Conservation (phyloP, 2,329 filamentous ascomycete species). For the Tolypocladium endophyticum region DNA sequence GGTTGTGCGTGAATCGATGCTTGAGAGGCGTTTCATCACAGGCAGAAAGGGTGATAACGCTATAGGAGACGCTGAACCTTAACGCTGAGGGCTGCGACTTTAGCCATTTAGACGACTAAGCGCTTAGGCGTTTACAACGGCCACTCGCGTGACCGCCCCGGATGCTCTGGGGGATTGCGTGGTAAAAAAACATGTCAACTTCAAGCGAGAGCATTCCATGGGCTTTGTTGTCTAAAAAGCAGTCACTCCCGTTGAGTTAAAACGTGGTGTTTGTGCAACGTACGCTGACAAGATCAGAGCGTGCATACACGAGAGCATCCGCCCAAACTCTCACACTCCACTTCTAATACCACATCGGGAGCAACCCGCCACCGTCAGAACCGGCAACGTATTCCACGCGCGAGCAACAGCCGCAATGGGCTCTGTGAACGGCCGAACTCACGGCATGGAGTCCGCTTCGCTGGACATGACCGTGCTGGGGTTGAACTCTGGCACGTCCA, state of each 20-base stretch:
- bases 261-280: no score
- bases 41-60: not conserved
- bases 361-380: not conserved
- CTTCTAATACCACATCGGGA: not conserved
- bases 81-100: not conserved
- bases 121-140: not conserved
- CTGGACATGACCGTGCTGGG: slow-evolving; percentile 44
- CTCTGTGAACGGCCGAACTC: not conserved
- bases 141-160: no score
- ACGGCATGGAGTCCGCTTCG: slow-evolving; percentile 7
- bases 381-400: not conserved
- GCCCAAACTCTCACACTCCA: not conserved
- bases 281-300: not conserved
- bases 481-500: slow-evolving; percentile 36
- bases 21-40: not conserved
- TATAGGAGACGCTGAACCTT: not conserved
- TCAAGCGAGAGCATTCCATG: not conserved
- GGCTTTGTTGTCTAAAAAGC: not conserved
- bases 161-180: not conserved
- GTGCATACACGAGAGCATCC: not conserved
- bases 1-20: not conserved
- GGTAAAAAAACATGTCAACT: not conserved
- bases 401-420: not conserved
- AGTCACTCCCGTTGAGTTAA: not conserved
- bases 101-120: not conserved